Percentiles rank a stretch among this genome's conserved stretches.
These are phyloP conservation scores for Syzygium aqueum DNA, from an alignment of 345 rosid species.

Conservation along the genomic window DNA sequence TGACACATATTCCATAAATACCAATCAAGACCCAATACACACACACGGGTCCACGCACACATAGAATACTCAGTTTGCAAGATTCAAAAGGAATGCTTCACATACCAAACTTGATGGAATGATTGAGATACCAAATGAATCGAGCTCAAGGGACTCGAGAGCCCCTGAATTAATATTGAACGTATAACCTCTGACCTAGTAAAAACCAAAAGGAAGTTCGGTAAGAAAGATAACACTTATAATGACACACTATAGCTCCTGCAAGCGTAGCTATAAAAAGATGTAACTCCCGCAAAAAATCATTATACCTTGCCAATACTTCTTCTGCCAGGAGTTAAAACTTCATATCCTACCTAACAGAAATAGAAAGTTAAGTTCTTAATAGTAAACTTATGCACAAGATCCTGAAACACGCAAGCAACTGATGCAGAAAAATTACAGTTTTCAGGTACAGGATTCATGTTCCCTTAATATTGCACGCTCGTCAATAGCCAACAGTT, in stretches of 20 bases:
- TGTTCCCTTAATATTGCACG: not conserved
- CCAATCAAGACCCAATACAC: not conserved
- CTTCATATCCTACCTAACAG: constrained; percentile 81
- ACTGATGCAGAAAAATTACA: not conserved
- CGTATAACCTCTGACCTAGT: constrained; percentile 76
- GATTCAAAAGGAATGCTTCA: not conserved
- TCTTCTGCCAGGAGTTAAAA: constrained; percentile 47
- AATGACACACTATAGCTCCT: not conserved
- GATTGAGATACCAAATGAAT: constrained; percentile 78
- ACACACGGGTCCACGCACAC: not conserved
- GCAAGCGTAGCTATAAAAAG: not conserved
- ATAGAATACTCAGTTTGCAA: not conserved
- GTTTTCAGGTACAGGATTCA: not conserved
- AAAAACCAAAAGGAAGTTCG: not conserved
- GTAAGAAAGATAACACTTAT: not conserved
- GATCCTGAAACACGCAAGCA: constrained; percentile 12
- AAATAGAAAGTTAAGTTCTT: not conserved
- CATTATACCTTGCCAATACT: constrained; percentile 64
- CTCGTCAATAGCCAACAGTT: not conserved
- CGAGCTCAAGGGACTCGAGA: constrained; percentile 75
- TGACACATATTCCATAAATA: not conserved
- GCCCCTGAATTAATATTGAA: constrained; percentile 73
- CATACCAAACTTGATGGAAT: constrained; percentile 90
- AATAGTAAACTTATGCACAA: not conserved
- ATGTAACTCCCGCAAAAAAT: not conserved